Evolutionary conservation across 1,284 basidiomycete genomes (phyloP).

Genomic region (Phylloporus sp.): DNA sequence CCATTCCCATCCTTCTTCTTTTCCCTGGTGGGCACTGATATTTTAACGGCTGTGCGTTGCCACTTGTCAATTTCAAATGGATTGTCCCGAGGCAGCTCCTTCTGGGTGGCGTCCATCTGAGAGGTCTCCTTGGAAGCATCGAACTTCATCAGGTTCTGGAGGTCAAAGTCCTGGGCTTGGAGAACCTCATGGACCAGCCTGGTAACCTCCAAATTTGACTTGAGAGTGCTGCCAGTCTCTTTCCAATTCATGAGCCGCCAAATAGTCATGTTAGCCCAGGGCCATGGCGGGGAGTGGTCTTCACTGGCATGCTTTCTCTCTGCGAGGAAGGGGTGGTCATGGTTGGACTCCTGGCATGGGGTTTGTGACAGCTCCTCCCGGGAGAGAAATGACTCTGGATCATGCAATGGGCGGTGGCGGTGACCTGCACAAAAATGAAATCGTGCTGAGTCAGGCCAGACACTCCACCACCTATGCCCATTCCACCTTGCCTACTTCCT

Average conservation of each 20-base stretch:
- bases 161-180: not conserved
- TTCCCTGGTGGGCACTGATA: not conserved
- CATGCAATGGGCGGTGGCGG: not conserved
- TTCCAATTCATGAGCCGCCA: constrained; percentile 5
- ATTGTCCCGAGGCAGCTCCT: not conserved
- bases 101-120: not conserved
- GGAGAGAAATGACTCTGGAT: not conserved
- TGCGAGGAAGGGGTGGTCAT: not conserved
- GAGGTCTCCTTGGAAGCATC: not conserved
- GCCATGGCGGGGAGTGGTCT: constrained; percentile 4
- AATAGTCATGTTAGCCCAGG: not conserved
- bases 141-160: not conserved
- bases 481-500: too few species aligned
- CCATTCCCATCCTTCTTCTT: not conserved
- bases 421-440: too few species aligned
- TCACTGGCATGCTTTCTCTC: not conserved
- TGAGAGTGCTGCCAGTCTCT: not conserved
- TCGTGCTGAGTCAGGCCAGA: too few species aligned
- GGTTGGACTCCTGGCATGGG: not conserved
- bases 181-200: constrained; percentile 2
- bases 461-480: too few species aligned
- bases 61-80: not conserved
- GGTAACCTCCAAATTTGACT: constrained; percentile 5
- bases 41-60: not conserved
- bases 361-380: not conserved